phyloP scores from a whole-genome alignment of 2,329 filamentous ascomycete genomes.

The Paecilomyces sp. region DNA sequence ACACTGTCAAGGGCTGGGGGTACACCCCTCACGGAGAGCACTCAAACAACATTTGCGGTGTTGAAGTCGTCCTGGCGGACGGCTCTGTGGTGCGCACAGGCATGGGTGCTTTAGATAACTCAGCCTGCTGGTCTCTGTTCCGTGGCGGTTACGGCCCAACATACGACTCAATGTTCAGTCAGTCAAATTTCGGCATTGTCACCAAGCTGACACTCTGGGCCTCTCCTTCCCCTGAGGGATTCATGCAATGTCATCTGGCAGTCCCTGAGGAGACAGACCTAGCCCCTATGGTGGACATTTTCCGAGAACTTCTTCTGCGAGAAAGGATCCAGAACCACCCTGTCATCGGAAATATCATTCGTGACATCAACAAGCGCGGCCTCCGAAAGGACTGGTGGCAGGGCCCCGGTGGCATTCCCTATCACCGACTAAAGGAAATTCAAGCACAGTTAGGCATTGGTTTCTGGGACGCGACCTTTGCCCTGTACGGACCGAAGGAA shows the following conservation, averaged over 20 bases:
- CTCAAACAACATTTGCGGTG: conserved; percentile 6
- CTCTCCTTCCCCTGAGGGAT: conserved; percentile 1
- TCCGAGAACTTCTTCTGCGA: conserved; percentile 1
- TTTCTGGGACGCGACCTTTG: background rate
- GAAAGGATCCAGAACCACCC: conserved; percentile 2
- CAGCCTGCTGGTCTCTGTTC: background rate
- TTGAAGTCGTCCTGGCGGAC: conserved; percentile 8
- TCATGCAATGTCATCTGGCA: conserved; percentile 1
- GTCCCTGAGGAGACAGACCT: conserved; percentile 1
- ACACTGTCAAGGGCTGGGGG: background rate
- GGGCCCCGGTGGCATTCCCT: background rate
- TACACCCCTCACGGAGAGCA: conserved; percentile 8
- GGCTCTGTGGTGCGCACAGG: conserved; percentile 6
- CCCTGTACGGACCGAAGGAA: background rate
- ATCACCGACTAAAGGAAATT: background rate
- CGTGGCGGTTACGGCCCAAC: background rate
- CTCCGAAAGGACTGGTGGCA: background rate
- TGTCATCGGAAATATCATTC: background rate
- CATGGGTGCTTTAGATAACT: conserved; percentile 3
- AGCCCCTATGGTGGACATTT: background rate
- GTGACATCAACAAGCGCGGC: background rate
- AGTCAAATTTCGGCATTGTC: conserved; percentile 12
- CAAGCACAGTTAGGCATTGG: background rate
- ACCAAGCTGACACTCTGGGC: conserved; percentile 10
- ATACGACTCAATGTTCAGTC: conserved; percentile 6